Conservation (phyloP, 192 early-diverging fungal species). For the Coemansia aciculifera region DNA sequence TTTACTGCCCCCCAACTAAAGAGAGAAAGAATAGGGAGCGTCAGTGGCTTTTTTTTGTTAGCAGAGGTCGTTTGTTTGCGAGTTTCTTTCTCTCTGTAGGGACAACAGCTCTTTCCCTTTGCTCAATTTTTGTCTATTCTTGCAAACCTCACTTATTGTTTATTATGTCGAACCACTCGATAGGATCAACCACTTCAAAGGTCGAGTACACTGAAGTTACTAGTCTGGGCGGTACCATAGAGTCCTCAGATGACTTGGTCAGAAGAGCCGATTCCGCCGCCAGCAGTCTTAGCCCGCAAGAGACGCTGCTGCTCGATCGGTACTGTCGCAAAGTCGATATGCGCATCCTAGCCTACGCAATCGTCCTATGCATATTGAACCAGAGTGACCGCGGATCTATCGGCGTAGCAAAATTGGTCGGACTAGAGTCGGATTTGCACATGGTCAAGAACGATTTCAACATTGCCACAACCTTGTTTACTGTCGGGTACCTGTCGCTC, state of each 20-base stretch:
- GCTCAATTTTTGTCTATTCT: background rate
- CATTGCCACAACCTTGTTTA: slow-evolving; percentile 46
- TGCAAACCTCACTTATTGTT: background rate
- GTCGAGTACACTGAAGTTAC: slow-evolving; percentile 35
- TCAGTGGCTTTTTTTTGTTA: background rate
- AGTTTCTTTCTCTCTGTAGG: background rate
- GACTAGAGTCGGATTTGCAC: slow-evolving; percentile 46
- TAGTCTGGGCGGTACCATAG: slow-evolving; percentile 1
- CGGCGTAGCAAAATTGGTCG: slow-evolving; percentile 52
- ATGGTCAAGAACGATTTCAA: slow-evolving; percentile 52
- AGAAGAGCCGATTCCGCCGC: background rate
- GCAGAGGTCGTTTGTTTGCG: background rate
- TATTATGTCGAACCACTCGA: background rate
- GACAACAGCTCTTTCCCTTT: background rate
- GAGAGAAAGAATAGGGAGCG: background rate
- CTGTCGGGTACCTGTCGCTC: slow-evolving; percentile 43
- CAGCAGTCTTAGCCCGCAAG: background rate
- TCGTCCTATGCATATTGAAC: slow-evolving; percentile 38
- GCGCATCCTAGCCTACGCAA: slow-evolving; percentile 42
- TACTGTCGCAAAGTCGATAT: slow-evolving; percentile 48
- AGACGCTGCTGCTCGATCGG: slow-evolving; percentile 11
- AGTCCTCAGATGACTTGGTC: background rate
- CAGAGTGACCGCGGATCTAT: slow-evolving; percentile 51
- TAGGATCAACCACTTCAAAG: slow-evolving; percentile 33
- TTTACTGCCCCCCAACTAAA: background rate